Percentiles rank a stretch among this genome's conserved stretches.
Evolutionary conservation across 2,329 filamentous ascomycete species (phyloP).

Genomic region (Epichloe glyceriae): DNA sequence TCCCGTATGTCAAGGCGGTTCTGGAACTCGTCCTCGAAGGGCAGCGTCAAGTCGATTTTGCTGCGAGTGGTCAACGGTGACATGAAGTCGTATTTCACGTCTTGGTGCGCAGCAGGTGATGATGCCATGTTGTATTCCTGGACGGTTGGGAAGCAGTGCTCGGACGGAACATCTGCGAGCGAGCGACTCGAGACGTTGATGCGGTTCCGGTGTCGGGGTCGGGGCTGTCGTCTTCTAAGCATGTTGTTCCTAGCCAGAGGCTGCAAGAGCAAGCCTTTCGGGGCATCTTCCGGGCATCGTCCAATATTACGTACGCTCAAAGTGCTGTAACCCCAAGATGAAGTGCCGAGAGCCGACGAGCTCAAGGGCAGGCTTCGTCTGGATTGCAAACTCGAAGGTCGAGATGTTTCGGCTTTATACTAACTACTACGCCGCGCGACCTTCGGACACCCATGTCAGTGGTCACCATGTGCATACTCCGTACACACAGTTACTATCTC

Average conservation of each 20-base stretch:
- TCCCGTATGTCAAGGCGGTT: not conserved
- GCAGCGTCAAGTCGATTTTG: constrained; percentile 1
- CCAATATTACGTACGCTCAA: no score
- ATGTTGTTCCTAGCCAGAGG: not conserved
- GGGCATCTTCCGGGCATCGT: not conserved
- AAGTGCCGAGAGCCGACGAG: not conserved
- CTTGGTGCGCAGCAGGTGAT: not conserved
- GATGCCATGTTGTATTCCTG: not conserved
- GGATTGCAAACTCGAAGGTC: not conserved
- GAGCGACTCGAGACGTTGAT: not conserved
- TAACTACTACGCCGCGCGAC: no score
- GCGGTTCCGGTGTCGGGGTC: not conserved
- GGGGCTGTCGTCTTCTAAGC: not conserved
- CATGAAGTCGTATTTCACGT: constrained; percentile 1
- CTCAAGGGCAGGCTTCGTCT: not conserved
- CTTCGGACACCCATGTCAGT: no score
- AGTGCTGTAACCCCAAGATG: no score
- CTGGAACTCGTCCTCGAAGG: constrained; percentile 3
- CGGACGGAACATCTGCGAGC: not conserved
- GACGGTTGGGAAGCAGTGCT: not conserved
- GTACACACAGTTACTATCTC: no score
- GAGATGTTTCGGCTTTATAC: not conserved
- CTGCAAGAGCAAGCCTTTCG: not conserved
- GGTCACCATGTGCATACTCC: no score
- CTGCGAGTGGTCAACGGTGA: not conserved